These are phyloP conservation scores for Colletotrichum musicola DNA, from an alignment of 2,329 filamentous ascomycete genomes.

Conservation along the genomic window DNA sequence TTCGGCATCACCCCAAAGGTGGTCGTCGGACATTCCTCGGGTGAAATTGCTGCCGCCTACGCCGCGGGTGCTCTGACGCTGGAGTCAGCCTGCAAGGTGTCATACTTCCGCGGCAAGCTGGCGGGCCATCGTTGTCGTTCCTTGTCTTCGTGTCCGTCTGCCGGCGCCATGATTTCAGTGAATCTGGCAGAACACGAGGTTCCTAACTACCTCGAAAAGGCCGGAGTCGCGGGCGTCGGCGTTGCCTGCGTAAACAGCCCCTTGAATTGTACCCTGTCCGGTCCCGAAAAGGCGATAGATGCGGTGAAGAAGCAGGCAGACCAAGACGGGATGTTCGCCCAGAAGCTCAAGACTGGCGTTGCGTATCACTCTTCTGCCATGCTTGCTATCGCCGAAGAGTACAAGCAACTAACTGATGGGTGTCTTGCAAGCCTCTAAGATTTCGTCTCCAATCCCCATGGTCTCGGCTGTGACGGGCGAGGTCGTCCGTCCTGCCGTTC, in stretches of 20 bases:
- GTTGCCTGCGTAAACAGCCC: constrained; percentile 63
- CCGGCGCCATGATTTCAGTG: constrained; percentile 46
- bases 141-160: neutral
- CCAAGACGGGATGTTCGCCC: constrained; percentile 5
- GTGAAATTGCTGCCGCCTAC: constrained; percentile 61
- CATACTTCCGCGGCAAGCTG: constrained; percentile 55
- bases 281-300: constrained; percentile 58
- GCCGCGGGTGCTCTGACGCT: constrained; percentile 56
- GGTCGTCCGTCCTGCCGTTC: neutral
- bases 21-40: constrained; percentile 53
- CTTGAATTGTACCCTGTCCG: constrained; percentile 63
- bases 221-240: constrained; percentile 35
- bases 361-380: constrained; percentile 26
- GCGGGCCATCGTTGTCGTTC: constrained; percentile 20
- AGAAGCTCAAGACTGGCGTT: constrained; percentile 7
- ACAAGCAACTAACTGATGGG: neutral
- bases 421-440: constrained; percentile 38
- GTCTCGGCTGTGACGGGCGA: constrained; percentile 12
- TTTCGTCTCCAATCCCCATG: constrained; percentile 46
- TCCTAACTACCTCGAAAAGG: constrained; percentile 41
- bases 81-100: constrained; percentile 56
- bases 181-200: constrained; percentile 54
- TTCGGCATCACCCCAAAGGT: constrained; percentile 45
- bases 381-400: neutral
- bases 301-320: constrained; percentile 53